These are phyloP conservation scores for Ophiocordyceps robertsii DNA, from an alignment of 2,329 filamentous ascomycete genomes.

Conservation along the genomic window DNA sequence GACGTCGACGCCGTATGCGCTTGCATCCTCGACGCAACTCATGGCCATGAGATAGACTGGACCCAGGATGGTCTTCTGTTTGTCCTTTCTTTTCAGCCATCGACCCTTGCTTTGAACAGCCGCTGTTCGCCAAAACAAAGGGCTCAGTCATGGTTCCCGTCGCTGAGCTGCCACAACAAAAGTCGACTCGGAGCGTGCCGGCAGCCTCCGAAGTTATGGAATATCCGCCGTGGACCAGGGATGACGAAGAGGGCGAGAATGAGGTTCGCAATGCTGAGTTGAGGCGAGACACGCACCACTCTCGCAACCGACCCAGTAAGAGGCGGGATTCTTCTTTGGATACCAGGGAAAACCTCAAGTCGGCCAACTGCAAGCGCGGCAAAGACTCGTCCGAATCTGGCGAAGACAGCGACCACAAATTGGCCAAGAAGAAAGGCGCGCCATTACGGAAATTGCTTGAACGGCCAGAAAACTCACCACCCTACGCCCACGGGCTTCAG, in stretches of 20 bases:
- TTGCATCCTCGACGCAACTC: background rate
- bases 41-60: slow-evolving; percentile 1
- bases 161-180: background rate
- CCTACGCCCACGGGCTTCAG: too few relatives aligned
- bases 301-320: background rate
- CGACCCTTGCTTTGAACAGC: background rate
- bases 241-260: slow-evolving; percentile 9
- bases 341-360: background rate
- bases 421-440: too few relatives aligned
- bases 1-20: background rate
- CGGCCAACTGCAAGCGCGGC: background rate
- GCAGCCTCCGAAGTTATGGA: background rate
- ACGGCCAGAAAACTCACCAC: too few relatives aligned
- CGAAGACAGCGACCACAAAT: too few relatives aligned
- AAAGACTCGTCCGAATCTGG: too few relatives aligned
- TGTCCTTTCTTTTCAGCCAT: background rate
- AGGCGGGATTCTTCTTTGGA: background rate
- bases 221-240: slow-evolving; percentile 13
- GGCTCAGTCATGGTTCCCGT: slow-evolving; percentile 2
- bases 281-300: background rate
- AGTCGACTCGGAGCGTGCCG: slow-evolving; percentile 2
- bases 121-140: too few relatives aligned
- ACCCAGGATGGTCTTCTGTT: background rate
- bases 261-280: background rate
- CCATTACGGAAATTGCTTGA: too few relatives aligned